Conservation (phyloP, 2,329 filamentous ascomycete genomes). For the Stachybotrys elegans region DNA sequence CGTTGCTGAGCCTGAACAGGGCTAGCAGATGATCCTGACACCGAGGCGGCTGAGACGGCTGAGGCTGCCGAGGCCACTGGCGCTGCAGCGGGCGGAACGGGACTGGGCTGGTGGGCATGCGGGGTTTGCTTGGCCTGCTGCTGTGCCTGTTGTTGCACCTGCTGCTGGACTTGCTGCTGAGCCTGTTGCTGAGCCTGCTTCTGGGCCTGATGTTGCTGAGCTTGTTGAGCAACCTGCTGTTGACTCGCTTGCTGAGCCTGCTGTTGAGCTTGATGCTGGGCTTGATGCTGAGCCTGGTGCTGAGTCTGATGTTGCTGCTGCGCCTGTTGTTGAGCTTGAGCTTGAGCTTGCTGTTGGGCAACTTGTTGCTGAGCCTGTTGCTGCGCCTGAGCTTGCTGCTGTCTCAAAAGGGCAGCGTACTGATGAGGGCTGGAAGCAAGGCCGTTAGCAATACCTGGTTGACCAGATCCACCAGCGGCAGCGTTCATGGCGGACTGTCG, state of each 20-base stretch:
- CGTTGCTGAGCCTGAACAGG: constrained; percentile 21
- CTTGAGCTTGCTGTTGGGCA: constrained; percentile 13
- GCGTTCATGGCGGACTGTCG: constrained; percentile 51
- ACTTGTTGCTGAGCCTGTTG: constrained; percentile 23
- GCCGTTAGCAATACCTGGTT: constrained; percentile 43
- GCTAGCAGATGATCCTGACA: constrained; percentile 10
- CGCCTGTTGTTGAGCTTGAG: constrained; percentile 1
- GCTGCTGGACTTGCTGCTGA: constrained; percentile 15
- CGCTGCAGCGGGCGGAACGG: too few species aligned
- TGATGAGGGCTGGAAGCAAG: constrained; percentile 52
- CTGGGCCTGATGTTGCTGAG: constrained; percentile 8
- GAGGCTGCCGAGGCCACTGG: constrained; percentile 11
- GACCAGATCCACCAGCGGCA: constrained; percentile 44
- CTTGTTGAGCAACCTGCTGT: constrained; percentile 14
- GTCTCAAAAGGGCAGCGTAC: constrained; percentile 53
- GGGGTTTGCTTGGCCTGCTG: too few species aligned
- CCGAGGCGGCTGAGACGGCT: constrained; percentile 14
- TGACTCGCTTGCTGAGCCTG: constrained; percentile 12
- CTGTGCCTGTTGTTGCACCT: too few species aligned
- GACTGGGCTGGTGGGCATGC: too few species aligned
- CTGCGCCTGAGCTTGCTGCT: constrained; percentile 48
- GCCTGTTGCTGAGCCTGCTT: constrained; percentile 11
- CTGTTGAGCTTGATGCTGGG: constrained; percentile 10
- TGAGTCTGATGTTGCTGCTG: constrained; percentile 21
- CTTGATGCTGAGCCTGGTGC: constrained; percentile 16